Base-by-base conservation (phyloP, 2,329 filamentous ascomycete genomes). In the Talaromyces islandicus region DNA sequence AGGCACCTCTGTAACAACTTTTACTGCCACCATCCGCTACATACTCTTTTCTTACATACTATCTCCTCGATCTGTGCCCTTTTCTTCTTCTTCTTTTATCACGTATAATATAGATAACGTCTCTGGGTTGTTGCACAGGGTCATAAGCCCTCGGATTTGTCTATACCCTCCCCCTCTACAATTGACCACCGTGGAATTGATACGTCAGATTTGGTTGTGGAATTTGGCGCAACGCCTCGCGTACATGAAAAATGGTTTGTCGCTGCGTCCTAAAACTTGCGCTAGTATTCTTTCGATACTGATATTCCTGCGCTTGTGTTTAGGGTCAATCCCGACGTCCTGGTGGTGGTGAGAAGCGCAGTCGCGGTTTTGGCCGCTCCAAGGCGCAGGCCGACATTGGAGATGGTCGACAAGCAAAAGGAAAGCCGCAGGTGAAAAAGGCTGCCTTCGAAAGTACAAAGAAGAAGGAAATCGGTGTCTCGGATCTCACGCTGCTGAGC, bases 381-480 rank as follows among this genome's bases (percentile, higher is more conserved):
- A 77, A 76, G 65, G 74, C 70, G 29, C 68, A 67, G 60, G 76
- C 71, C 58, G 77, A 77, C 64, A 71, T 75, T 53, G 73, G 76
- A 63, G 73, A 75, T 62, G 75, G 74, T 29, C 72, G 78, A 64
- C 76, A 77, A 65, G 73, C 76, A 51, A 76, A 75, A 51, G 80
- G 81, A 62, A 80, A 82, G 68, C 79, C 86, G 64, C 91, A 90
- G 77, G 91, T 96, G 68, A 93, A 92, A 79, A 97, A 97, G 80
- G 94, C 94, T 64, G 91, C 90, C 63, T 99, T 95, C 78, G 94
- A 99, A 75, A 91, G 87, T 63, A 90, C 88, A 66, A 97, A 97
- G 84, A 99, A 97, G 87, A 97, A 96, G 85, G 92, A 99, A 78
- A 94, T 99, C 68, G 94, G 94, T 66, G 94, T 99, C 58, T 97